These are phyloP conservation scores for Boletales sp. DNA, from an alignment of 768 basidiomycete genomes.

Conservation along the genomic window DNA sequence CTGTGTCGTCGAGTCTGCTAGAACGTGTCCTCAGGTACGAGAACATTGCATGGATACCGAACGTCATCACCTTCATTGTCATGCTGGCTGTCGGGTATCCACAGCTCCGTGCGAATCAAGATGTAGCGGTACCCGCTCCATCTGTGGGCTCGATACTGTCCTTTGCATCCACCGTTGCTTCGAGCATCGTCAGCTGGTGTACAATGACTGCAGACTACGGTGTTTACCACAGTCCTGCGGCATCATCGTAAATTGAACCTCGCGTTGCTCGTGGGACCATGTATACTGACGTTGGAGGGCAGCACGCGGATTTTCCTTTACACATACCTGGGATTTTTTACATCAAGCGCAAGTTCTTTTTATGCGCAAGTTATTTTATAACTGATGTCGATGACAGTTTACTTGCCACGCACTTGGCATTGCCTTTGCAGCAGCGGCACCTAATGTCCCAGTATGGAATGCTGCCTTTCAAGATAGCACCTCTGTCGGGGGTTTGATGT, in stretches of 20 bases:
- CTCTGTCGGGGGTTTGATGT: constrained; percentile 45
- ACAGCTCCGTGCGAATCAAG: constrained; percentile 46
- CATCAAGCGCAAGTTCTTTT: constrained; percentile 35
- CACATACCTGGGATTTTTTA: constrained; percentile 44
- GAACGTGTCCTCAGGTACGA: constrained; percentile 54
- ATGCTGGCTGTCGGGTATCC: constrained; percentile 68
- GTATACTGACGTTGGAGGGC: neutral
- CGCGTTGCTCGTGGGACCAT: neutral
- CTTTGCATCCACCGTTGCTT: constrained; percentile 42
- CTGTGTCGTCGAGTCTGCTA: neutral
- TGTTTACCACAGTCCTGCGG: constrained; percentile 48
- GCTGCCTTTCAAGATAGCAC: constrained; percentile 36
- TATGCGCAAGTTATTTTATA: neutral
- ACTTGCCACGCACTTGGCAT: constrained; percentile 42
- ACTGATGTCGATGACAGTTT: constrained; percentile 25
- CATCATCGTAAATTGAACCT: constrained; percentile 47
- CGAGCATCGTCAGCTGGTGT: constrained; percentile 43
- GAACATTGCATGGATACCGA: constrained; percentile 73
- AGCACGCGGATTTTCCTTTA: constrained; percentile 41
- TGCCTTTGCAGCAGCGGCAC: constrained; percentile 42
- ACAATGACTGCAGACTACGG: constrained; percentile 47
- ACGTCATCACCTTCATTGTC: constrained; percentile 63
- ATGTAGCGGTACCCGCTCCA: constrained; percentile 33
- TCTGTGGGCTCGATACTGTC: constrained; percentile 36
- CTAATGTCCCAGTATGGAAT: constrained; percentile 36